Evolutionary conservation across 2,329 filamentous ascomycete species (phyloP), one percentile per base, ranked within the genome.

Genomic region (Dryadomyces quercus-mongolicae): DNA sequence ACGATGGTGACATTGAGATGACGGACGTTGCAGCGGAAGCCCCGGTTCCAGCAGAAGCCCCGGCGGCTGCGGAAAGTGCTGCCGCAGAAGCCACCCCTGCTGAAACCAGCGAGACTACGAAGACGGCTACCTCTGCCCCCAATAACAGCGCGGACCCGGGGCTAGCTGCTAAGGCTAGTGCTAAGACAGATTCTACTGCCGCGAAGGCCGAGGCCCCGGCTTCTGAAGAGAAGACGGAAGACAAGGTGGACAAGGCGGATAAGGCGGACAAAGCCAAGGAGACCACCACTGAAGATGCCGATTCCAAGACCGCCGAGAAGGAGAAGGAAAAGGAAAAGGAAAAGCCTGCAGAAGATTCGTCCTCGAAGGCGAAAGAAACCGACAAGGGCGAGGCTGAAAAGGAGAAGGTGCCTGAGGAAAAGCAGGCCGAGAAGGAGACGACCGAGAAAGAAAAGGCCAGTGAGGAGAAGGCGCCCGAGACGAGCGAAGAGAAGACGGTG

Each of bases 1-100:
- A 65, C 2, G 75, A 78, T 55, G 75, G 74, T 20, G 74, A 78
- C 60, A 67, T 78, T 9, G 73, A 75, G 10, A 79, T 79, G 75
- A 52, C 44, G 2, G 54, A 57, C 16, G 49, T 40, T 1, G 45
- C 20, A 2, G 51, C 50, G n/a, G 46, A 54, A 20, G 44, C 34
- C 53, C 59, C 52, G 54, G 44, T 40, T 4, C 7, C 63, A 1
- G 56, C 65, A 3, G 56, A 57, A 2, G 61, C 66, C 12, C 42
- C 43, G 38, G 38, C 42, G 6, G 61, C 61, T n/a, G 25, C 38
- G 21, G 46, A 49, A 9, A 51, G 52, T 13, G 59, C 60, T 54
- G 61, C 61, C 20, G 48, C 57, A 44, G 43, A 25, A 21, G 20
- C 21, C 4, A 18, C 58, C n/a, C 52, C 54, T 13, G 48, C 40